phyloP scores from a whole-genome alignment of 2,329 filamentous ascomycete species.

The Nigrograna mackinnonii region DNA sequence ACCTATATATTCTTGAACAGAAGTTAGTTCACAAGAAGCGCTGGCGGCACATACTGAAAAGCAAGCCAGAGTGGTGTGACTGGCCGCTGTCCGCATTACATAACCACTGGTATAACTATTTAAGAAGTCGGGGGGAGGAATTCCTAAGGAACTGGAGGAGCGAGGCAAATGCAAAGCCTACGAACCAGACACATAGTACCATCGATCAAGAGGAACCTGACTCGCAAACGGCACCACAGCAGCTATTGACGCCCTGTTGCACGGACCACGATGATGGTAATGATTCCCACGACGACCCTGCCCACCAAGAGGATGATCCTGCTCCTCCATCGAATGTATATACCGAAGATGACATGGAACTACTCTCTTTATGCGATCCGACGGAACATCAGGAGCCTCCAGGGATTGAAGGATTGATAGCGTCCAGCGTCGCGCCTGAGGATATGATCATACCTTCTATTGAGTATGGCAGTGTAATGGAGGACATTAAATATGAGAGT shows the following conservation, averaged over 20 bases:
- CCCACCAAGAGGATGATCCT: neutral
- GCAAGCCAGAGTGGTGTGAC: conserved; percentile 20
- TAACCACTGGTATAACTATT: conserved; percentile 14
- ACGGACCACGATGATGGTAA: conserved; percentile 16
- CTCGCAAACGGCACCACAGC: conserved; percentile 9
- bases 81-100: conserved; percentile 18
- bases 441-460: conserved; percentile 5
- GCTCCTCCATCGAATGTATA: neutral
- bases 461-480: neutral
- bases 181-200: too few species aligned
- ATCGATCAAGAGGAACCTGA: conserved; percentile 3
- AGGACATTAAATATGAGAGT: neutral
- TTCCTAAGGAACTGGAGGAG: neutral
- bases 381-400: neutral
- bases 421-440: conserved; percentile 4
- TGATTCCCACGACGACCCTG: neutral
- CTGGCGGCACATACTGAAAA: conserved; percentile 13
- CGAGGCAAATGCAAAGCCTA: too few species aligned
- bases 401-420: neutral
- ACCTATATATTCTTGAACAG: conserved; percentile 28
- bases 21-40: neutral
- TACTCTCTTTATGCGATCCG: conserved; percentile 25
- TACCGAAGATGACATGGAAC: conserved; percentile 26
- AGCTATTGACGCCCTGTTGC: conserved; percentile 34
- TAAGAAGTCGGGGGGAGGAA: conserved; percentile 2